Evolutionary conservation across 169 alveolate species (phyloP).

Genomic region (Miamiensis avidus): DNA sequence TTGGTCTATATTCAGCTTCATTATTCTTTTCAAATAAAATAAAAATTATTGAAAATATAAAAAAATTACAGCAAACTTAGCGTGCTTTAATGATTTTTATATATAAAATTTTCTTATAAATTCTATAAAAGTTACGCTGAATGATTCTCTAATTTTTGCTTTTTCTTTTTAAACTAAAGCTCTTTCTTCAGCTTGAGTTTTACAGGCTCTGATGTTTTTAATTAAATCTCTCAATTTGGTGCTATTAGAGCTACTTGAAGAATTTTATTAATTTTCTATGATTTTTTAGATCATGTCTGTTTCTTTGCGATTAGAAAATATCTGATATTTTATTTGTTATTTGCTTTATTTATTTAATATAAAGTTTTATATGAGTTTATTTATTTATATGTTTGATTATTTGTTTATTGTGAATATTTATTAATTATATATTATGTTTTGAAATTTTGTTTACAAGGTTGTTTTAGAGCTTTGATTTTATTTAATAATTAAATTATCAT

Average conservation of each 20-base stretch:
- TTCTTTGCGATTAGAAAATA: background rate
- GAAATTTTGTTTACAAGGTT: too few relatives aligned
- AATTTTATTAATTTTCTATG: background rate
- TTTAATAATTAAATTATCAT: too few relatives aligned
- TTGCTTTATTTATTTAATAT: too few relatives aligned
- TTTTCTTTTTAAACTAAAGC: conserved; percentile 98
- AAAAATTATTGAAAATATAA: background rate
- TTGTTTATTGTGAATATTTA: too few relatives aligned
- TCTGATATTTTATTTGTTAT: too few relatives aligned
- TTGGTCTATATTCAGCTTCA: conserved; percentile 88
- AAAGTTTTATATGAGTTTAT: too few relatives aligned
- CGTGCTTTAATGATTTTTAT: background rate
- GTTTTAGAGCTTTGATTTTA: too few relatives aligned
- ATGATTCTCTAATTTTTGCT: conserved; percentile 97
- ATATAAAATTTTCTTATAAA: too few relatives aligned
- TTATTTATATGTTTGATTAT: too few relatives aligned
- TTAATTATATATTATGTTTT: too few relatives aligned
- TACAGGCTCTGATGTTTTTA: conserved; percentile 97
- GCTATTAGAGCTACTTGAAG: background rate
- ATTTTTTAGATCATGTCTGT: background rate
- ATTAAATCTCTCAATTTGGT: conserved; percentile 94
- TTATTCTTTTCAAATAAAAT: conserved; percentile 50
- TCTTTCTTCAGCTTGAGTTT: conserved; percentile 99
- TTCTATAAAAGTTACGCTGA: conserved; percentile 83
- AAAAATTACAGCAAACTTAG: background rate